Base-by-base conservation (phyloP, 1,139 yeast genomes). In the Suhomyces maxii region DNA sequence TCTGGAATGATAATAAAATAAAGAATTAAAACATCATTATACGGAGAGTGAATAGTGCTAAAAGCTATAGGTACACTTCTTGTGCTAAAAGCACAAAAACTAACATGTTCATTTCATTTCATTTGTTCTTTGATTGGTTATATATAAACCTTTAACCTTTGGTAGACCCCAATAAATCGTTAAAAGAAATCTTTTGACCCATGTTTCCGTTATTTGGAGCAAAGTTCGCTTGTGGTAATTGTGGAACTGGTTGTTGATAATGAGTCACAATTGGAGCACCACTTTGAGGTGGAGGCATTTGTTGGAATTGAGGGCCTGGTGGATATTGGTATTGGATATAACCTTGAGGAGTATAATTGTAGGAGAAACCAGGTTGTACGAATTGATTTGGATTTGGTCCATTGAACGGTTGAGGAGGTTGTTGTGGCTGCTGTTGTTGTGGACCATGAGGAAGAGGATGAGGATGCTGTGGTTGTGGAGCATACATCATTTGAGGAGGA, bases 81-180 rank as follows among this genome's bases (percentile, higher is more conserved):
- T 18, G 23, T 1, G 23, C 23, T 18, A 18, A 18, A 18, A 18
- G 23, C 23, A 18, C 23, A 18, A 3, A 18, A 18, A 2, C 23
- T 18, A 18, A 18, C 23, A 18, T 18, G 23, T 18, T 18, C 23
- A 18, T 6, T 18, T 18, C 23, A 6, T 18, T 18, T 18, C 23
- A 18, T 18, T 18, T 18, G 23, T 18, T 18, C 23, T 18, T 18
- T 18, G 23, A 18, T 18, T 18, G 23, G 23, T 18, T 18, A 18
- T 18, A 18, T 18, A 18, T n/a, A 18, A 18, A 18, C 23, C 23
- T 18, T 18, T 46, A 52, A 44, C 48, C 47, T 52, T 68, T 68
- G 40, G 68, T 60, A 9, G 75, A 69, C 32, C 75, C 69, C 50
- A 74, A 59, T 52, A 73, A 65, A 30, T 74, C 77, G 53, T 69